Percentiles rank a stretch among this genome's conserved stretches.
Evolutionary conservation across 2,329 filamentous ascomycete genomes (phyloP).

Genomic region (Catunica adiposa): DNA sequence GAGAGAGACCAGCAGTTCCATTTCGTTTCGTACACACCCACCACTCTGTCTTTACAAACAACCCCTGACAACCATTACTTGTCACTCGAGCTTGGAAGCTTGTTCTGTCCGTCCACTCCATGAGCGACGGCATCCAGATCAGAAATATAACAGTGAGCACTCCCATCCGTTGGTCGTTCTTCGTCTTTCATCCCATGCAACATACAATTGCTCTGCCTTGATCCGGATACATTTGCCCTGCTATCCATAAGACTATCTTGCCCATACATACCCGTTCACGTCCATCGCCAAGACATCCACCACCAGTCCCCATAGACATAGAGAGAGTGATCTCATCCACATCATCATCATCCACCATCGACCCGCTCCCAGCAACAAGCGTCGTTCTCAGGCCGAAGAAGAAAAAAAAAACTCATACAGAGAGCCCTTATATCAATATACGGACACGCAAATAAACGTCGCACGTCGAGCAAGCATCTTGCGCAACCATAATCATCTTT

Average conservation of each 20-base stretch:
- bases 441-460: neutral
- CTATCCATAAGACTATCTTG: neutral
- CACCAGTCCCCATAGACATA: neutral
- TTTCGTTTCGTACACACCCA: neutral
- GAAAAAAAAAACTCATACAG: too few species aligned
- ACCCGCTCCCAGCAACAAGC: neutral
- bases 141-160: slow-evolving; percentile 6
- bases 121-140: neutral
- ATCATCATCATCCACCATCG: slow-evolving; percentile 1
- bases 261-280: neutral
- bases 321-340: slow-evolving; percentile 7
- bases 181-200: slow-evolving; percentile 4
- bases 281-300: neutral
- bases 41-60: neutral
- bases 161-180: slow-evolving; percentile 1
- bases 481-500: neutral
- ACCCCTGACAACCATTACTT: slow-evolving; percentile 2
- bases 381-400: too few species aligned
- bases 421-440: neutral
- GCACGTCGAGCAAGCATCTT: neutral
- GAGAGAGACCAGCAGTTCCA: neutral
- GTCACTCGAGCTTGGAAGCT: neutral
- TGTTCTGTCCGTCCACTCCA: slow-evolving; percentile 4
- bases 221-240: slow-evolving; percentile 1
- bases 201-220: slow-evolving; percentile 1